Conservation (phyloP, 495 filamentous ascomycete genomes). For the Talaromyces borbonicus region DNA sequence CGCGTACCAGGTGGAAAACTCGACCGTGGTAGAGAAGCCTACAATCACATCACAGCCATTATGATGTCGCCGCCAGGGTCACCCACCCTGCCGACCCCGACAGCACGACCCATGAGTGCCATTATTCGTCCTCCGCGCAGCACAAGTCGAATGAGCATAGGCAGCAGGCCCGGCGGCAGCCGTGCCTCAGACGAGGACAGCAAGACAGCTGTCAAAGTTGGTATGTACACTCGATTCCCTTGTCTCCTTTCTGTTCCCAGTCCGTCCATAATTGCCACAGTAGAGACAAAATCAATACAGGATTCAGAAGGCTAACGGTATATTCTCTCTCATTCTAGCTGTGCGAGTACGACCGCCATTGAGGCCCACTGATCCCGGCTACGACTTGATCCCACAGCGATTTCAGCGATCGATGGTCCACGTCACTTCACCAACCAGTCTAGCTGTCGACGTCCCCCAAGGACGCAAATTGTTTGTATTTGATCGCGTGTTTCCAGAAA, state of each 20-base stretch:
- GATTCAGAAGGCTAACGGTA: too few relatives aligned
- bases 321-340: too few relatives aligned
- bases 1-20: too few relatives aligned
- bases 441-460: slow-evolving; percentile 82
- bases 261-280: too few relatives aligned
- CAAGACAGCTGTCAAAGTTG: slow-evolving; percentile 97
- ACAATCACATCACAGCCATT: slow-evolving; percentile 30
- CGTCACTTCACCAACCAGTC: slow-evolving; percentile 69
- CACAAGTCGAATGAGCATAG: slow-evolving; percentile 82
- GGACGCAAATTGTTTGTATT: slow-evolving; percentile 93
- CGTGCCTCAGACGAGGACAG: slow-evolving; percentile 88
- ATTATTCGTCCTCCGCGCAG: slow-evolving; percentile 75
- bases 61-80: slow-evolving; percentile 50
- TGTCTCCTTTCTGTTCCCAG: slow-evolving; percentile 11
- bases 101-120: slow-evolving; percentile 70
- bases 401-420: slow-evolving; percentile 92
- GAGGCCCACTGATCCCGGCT: slow-evolving; percentile 76
- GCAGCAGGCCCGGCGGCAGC: slow-evolving; percentile 71
- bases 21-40: too few relatives aligned
- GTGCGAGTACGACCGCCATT: slow-evolving; percentile 91
- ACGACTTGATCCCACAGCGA: slow-evolving; percentile 87
- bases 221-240: slow-evolving; percentile 48
- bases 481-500: slow-evolving; percentile 84
- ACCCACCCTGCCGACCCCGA: slow-evolving; percentile 42
- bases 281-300: too few relatives aligned